phyloP scores from a whole-genome alignment of 179 eudicot genomes.

The Actinidia polygama region DNA sequence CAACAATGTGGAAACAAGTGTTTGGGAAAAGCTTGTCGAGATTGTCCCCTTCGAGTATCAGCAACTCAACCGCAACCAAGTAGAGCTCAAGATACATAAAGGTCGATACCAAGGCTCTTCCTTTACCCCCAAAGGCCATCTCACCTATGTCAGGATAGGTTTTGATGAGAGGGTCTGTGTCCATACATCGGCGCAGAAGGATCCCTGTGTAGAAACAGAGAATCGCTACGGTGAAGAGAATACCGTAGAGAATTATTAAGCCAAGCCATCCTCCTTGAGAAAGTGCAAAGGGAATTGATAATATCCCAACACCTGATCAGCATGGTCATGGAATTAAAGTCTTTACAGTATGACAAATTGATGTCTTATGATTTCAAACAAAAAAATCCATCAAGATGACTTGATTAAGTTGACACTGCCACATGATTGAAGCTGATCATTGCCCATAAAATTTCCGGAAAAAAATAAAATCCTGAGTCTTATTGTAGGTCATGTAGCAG shows the following conservation, averaged over 20 bases:
- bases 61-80: constrained; percentile 53
- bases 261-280: constrained; percentile 61
- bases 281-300: constrained; percentile 58
- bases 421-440: too few species aligned
- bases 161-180: constrained; percentile 32
- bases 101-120: constrained; percentile 37
- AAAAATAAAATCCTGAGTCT: too few species aligned
- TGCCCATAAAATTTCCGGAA: too few species aligned
- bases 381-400: too few species aligned
- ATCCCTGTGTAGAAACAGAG: constrained; percentile 56
- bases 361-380: too few species aligned
- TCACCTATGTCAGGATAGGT: constrained; percentile 54
- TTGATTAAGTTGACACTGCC: too few species aligned
- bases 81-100: constrained; percentile 51
- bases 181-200: constrained; percentile 51
- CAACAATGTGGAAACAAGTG: constrained; percentile 23
- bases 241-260: constrained; percentile 32
- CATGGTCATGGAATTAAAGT: background rate
- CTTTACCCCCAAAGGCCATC: constrained; percentile 50
- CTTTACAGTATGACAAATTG: too few species aligned
- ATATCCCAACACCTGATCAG: constrained; percentile 52
- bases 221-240: constrained; percentile 39
- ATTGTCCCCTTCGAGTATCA: constrained; percentile 58
- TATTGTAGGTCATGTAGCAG: too few species aligned
- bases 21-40: constrained; percentile 50